Conservation (phyloP, 257 asterid genomes). For the Striga asiatica region DNA sequence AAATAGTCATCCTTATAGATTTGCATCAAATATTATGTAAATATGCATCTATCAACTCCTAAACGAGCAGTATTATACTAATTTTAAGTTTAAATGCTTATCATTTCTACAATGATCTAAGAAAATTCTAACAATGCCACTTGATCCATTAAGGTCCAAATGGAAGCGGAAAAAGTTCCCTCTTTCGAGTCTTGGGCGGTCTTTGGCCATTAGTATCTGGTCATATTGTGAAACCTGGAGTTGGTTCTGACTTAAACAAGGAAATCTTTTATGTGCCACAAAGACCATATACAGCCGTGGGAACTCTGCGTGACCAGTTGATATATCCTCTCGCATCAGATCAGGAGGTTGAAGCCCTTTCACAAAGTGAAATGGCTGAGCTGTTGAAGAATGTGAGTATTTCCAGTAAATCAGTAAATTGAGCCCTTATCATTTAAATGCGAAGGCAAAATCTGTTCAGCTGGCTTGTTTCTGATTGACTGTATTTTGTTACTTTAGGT, state of each 20-base stretch:
- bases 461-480: conserved; percentile 1
- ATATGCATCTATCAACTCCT: too few species aligned
- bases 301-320: conserved; percentile 96
- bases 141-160: conserved; percentile 69
- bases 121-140: conserved; percentile 6
- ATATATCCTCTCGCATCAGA: conserved; percentile 89
- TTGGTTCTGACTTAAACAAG: conserved; percentile 97
- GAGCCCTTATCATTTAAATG: conserved; percentile 1
- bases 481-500: conserved; percentile 37
- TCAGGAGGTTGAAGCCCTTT: conserved; percentile 72
- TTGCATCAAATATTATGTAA: too few species aligned
- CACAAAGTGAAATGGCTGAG: conserved; percentile 75
- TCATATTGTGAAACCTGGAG: conserved; percentile 89
- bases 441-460: neutral
- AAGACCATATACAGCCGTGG: conserved; percentile 97
- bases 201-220: conserved; percentile 98
- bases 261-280: conserved; percentile 99
- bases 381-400: conserved; percentile 79
- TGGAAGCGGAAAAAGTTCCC: conserved; percentile 99
- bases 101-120: neutral
- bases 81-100: too few species aligned
- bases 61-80: too few species aligned
- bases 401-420: neutral
- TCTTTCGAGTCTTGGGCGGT: conserved; percentile 96
- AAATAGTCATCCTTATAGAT: neutral